A percentile compares a stretch with the other conserved stretches of the same genome.
phyloP scores from a whole-genome alignment of 23 red algal genomes.

The Pyropia haitanensis region DNA sequence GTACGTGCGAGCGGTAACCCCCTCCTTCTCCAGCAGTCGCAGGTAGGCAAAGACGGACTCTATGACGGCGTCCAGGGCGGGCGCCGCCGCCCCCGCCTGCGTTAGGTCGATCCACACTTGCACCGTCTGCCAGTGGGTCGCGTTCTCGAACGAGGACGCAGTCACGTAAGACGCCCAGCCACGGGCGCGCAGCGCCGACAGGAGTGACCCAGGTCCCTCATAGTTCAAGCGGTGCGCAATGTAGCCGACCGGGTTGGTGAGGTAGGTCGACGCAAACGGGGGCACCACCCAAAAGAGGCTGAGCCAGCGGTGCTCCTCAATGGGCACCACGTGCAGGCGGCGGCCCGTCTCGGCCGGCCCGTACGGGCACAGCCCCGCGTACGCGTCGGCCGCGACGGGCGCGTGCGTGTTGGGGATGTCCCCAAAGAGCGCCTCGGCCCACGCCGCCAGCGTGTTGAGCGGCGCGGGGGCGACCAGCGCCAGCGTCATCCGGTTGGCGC shows the following conservation, averaged over 20 bases:
- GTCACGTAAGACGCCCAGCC: slow-evolving; percentile 61
- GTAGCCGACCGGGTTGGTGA: slow-evolving; percentile 40
- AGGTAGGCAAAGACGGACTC: slow-evolving; percentile 59
- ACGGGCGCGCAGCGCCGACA: slow-evolving; percentile 47
- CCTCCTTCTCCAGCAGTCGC: slow-evolving; percentile 19
- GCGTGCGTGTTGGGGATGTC: slow-evolving; percentile 32
- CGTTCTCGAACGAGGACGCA: slow-evolving; percentile 3
- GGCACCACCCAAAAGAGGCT: slow-evolving; percentile 50
- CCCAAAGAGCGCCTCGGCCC: slow-evolving; percentile 50
- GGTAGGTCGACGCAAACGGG: slow-evolving; percentile 18
- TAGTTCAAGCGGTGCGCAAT: slow-evolving; percentile 54
- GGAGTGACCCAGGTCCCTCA: slow-evolving; percentile 59
- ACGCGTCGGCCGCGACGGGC: slow-evolving; percentile 23
- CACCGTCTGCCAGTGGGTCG: slow-evolving; percentile 24
- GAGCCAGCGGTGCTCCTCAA: slow-evolving; percentile 60
- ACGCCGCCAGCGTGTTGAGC: slow-evolving; percentile 44
- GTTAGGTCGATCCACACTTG: slow-evolving; percentile 51
- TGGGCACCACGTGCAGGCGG: slow-evolving; percentile 34
- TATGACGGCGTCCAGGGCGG: slow-evolving; percentile 53
- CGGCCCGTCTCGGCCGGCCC: too few relatives aligned
- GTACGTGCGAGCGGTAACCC: slow-evolving; percentile 22
- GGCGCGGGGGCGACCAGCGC: slow-evolving; percentile 38
- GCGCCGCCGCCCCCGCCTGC: slow-evolving; percentile 44
- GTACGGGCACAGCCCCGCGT: slow-evolving; percentile 18
- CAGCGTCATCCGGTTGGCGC: slow-evolving; percentile 74